phyloP scores from a whole-genome alignment of 2,329 filamentous ascomycete genomes.

The Gnomoniopsis smithogilvyi region DNA sequence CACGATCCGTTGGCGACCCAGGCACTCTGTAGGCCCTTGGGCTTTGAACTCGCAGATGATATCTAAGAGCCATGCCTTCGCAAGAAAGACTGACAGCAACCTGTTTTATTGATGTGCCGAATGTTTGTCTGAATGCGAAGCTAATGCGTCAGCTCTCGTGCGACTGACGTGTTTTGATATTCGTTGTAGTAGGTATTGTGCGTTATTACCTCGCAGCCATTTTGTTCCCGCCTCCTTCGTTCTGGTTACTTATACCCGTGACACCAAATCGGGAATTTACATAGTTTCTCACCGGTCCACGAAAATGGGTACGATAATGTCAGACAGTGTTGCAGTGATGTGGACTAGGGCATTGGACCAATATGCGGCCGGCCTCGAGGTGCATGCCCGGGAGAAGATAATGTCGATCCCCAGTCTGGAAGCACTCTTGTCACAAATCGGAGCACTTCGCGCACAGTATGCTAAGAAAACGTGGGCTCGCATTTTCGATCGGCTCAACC shows the following conservation, averaged over 20 bases:
- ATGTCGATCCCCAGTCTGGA: neutral
- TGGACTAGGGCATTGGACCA: neutral
- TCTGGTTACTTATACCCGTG: neutral
- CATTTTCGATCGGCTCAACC: neutral
- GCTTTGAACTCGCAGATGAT: too few relatives aligned
- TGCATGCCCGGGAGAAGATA: neutral
- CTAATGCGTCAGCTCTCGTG: too few relatives aligned
- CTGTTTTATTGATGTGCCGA: too few relatives aligned
- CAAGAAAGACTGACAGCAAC: too few relatives aligned
- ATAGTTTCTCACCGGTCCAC: neutral
- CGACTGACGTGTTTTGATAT: too few relatives aligned
- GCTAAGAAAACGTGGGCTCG: neutral
- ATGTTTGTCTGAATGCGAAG: too few relatives aligned
- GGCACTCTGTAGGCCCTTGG: too few relatives aligned
- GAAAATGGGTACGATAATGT: neutral
- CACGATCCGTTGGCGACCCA: neutral
- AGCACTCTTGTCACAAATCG: neutral
- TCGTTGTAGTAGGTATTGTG: too few relatives aligned
- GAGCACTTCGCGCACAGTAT: neutral
- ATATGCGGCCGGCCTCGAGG: neutral
- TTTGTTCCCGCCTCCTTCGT: too few relatives aligned
- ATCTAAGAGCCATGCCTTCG: too few relatives aligned
- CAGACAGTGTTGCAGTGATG: neutral
- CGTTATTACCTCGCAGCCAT: too few relatives aligned
- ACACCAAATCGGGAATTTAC: too few relatives aligned